These are phyloP conservation scores for Ophiosphaerella narmari DNA, from an alignment of 2,329 filamentous ascomycete genomes.

Conservation along the genomic window DNA sequence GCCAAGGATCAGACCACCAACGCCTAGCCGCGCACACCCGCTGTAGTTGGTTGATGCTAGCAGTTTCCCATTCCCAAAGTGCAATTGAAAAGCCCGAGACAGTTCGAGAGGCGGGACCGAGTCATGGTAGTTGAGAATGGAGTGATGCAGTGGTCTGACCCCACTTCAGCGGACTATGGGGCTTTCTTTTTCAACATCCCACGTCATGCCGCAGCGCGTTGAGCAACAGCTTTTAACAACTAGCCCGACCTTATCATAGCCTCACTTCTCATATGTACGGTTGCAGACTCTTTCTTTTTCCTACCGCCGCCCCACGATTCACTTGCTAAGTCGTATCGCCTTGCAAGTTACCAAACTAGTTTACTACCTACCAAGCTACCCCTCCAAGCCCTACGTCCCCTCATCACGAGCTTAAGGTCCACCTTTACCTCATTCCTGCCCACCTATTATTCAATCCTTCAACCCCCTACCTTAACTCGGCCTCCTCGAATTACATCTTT, in stretches of 20 bases:
- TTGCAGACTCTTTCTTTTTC: no score
- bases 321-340: no score
- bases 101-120: background rate
- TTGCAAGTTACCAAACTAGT: background rate
- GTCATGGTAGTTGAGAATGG: background rate
- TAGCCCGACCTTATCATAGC: conserved; percentile 11
- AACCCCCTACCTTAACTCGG: no score
- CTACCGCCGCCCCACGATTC: no score
- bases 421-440: no score
- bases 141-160: conserved; percentile 18
- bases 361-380: conserved; percentile 11
- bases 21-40: background rate
- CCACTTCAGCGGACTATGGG: conserved; percentile 16
- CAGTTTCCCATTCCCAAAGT: background rate
- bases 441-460: no score
- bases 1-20: conserved; percentile 1
- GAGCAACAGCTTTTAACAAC: conserved; percentile 9
- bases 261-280: no score
- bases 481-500: no score
- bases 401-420: no score
- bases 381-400: conserved; percentile 4
- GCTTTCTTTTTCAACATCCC: conserved; percentile 19
- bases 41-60: background rate
- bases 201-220: conserved; percentile 18
- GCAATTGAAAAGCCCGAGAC: background rate